Conservation (phyloP, 2,329 filamentous ascomycete genomes). For the Fusarium keratoplasticum region DNA sequence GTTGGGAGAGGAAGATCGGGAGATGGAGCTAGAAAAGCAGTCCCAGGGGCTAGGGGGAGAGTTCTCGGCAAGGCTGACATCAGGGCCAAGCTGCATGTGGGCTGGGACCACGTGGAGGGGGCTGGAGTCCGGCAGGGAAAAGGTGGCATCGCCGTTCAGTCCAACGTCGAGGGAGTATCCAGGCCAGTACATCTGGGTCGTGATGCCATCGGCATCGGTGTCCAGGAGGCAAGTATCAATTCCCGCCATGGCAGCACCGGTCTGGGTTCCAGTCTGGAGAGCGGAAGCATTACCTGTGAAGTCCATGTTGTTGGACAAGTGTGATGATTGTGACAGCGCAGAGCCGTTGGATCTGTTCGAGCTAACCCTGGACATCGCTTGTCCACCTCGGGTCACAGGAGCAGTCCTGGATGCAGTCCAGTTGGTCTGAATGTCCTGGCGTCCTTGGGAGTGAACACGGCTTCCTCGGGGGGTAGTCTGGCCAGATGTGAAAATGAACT, state of each 20-base stretch:
- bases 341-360: slow-evolving; percentile 56
- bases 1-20: slow-evolving; percentile 63
- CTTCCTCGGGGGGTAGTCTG: slow-evolving; percentile 65
- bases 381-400: slow-evolving; percentile 48
- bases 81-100: slow-evolving; percentile 67
- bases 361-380: slow-evolving; percentile 54
- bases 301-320: slow-evolving; percentile 64
- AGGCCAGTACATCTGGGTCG: slow-evolving; percentile 64
- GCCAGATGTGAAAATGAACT: slow-evolving; percentile 66
- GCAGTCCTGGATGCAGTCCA: slow-evolving; percentile 58
- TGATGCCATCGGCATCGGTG: slow-evolving; percentile 58
- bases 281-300: slow-evolving; percentile 62
- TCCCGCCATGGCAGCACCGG: slow-evolving; percentile 56
- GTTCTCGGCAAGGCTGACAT: slow-evolving; percentile 59
- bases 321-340: slow-evolving; percentile 62
- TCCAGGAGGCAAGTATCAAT: slow-evolving; percentile 66
- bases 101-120: slow-evolving; percentile 67
- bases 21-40: slow-evolving; percentile 64
- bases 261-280: slow-evolving; percentile 56
- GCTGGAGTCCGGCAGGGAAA: slow-evolving; percentile 57
- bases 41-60: slow-evolving; percentile 66
- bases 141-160: slow-evolving; percentile 55
- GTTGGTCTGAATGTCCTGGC: slow-evolving; percentile 59
- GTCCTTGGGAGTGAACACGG: slow-evolving; percentile 54
- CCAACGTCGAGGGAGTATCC: slow-evolving; percentile 59